phyloP scores from a whole-genome alignment of 2,329 filamentous ascomycete species.

The Penicillium sp. region DNA sequence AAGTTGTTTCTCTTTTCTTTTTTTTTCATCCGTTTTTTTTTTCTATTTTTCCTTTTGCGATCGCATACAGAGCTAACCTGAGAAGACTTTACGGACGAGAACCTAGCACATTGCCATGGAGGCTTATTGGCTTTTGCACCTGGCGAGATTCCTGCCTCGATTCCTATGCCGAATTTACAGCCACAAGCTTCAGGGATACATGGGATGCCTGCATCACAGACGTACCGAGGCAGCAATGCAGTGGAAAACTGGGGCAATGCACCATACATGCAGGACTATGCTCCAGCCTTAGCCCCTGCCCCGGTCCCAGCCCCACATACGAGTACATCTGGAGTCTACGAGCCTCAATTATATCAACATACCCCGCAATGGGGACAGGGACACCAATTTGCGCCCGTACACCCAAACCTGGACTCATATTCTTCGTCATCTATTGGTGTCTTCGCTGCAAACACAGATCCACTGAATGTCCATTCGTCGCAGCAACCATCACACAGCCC shows the following conservation, averaged over 20 bases:
- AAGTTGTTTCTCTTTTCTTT: not conserved
- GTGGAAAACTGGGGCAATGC: not conserved
- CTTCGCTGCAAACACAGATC: not conserved
- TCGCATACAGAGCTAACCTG: not conserved
- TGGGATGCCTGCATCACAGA: not conserved
- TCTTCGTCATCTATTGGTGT: not conserved
- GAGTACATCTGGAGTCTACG: not conserved
- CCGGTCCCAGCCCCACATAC: not conserved
- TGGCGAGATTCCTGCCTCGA: slow-evolving; percentile 7
- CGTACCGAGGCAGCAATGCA: not conserved
- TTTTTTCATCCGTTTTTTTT: not conserved
- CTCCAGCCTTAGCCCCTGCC: not conserved
- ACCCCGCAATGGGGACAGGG: slow-evolving; percentile 4
- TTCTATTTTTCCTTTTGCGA: not conserved
- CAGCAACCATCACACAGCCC: not conserved
- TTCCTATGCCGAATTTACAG: slow-evolving; percentile 2
- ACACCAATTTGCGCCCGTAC: not conserved
- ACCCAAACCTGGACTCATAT: slow-evolving; percentile 6
- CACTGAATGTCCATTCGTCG: not conserved
- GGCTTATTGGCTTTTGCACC: not conserved
- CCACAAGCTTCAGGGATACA: not conserved
- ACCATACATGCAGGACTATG: not conserved
- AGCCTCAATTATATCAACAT: slow-evolving; percentile 3
- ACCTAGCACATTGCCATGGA: slow-evolving; percentile 1
- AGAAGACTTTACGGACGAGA: slow-evolving; percentile 7